These are phyloP conservation scores for Elaeagnus macrophylla DNA, from an alignment of 306 rosid genomes.

Conservation along the genomic window DNA sequence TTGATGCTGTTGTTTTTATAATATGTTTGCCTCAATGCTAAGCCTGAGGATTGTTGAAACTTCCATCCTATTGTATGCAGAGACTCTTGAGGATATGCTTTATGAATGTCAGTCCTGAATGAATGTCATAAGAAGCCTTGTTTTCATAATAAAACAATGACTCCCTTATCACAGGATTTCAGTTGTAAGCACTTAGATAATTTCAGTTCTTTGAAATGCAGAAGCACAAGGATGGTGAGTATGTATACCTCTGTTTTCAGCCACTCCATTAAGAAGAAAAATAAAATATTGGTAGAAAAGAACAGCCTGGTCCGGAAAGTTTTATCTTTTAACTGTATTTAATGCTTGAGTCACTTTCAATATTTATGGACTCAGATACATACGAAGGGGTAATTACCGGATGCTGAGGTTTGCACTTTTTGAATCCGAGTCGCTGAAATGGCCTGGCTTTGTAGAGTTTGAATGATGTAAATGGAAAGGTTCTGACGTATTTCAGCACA, in stretches of 20 bases:
- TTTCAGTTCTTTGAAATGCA: slow-evolving; percentile 86
- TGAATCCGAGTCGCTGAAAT: slow-evolving; percentile 77
- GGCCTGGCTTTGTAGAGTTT: slow-evolving; percentile 97
- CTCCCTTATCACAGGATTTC: slow-evolving; percentile 87
- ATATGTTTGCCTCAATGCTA: not conserved
- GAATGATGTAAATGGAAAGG: slow-evolving; percentile 96
- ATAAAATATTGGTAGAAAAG: not conserved
- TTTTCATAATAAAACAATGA: slow-evolving; percentile 88
- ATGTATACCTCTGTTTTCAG: slow-evolving; percentile 12
- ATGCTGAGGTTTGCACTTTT: slow-evolving; percentile 90
- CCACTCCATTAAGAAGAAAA: not conserved
- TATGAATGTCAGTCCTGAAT: slow-evolving; percentile 72
- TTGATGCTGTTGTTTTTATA: not conserved
- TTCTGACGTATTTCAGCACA: slow-evolving; percentile 86
- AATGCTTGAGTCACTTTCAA: slow-evolving; percentile 11
- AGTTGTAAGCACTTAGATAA: slow-evolving; percentile 88
- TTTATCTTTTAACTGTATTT: not conserved
- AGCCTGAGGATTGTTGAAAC: slow-evolving; percentile 12
- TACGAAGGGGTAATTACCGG: slow-evolving; percentile 73
- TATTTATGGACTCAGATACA: slow-evolving; percentile 56
- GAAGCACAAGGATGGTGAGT: slow-evolving; percentile 93
- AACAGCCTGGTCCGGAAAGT: not conserved
- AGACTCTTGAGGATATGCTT: slow-evolving; percentile 77
- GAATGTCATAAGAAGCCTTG: slow-evolving; percentile 87
- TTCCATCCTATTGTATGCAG: slow-evolving; percentile 42